These are phyloP conservation scores for Thalassiosira mediterranea DNA, from an alignment of 352 stramenopile genomes.

Conservation along the genomic window DNA sequence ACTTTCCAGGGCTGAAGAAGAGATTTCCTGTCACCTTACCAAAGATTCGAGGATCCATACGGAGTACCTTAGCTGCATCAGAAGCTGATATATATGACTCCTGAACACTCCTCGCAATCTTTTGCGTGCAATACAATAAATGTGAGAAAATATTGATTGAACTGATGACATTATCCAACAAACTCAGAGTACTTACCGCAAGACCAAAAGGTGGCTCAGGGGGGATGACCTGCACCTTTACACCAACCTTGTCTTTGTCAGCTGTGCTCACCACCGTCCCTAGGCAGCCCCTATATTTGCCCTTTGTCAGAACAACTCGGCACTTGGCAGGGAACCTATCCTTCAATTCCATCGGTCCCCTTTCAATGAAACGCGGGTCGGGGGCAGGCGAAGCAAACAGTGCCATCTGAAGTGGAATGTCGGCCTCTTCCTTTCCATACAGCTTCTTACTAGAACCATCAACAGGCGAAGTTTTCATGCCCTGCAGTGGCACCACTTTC, in stretches of 20 bases:
- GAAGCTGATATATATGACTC: slow-evolving; percentile 88
- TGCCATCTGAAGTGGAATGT: slow-evolving; percentile 95
- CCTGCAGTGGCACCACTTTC: slow-evolving; percentile 88
- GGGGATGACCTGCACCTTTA: slow-evolving; percentile 91
- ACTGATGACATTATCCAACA: too few relatives aligned
- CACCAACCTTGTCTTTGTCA: slow-evolving; percentile 84
- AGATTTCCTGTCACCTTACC: slow-evolving; percentile 93
- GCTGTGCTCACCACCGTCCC: slow-evolving; percentile 87
- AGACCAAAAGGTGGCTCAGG: slow-evolving; percentile 97
- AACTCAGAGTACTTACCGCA: too few relatives aligned
- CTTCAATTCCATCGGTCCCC: slow-evolving; percentile 82
- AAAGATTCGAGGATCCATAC: slow-evolving; percentile 90
- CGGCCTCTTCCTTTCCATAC: slow-evolving; percentile 93
- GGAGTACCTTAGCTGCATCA: slow-evolving; percentile 89
- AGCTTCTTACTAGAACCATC: slow-evolving; percentile 95
- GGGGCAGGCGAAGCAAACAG: slow-evolving; percentile 90
- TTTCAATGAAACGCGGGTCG: slow-evolving; percentile 93
- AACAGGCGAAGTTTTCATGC: slow-evolving; percentile 92
- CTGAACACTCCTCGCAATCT: slow-evolving; percentile 90
- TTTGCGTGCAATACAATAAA: too few relatives aligned
- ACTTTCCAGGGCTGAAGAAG: slow-evolving; percentile 90
- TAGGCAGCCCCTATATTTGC: slow-evolving; percentile 89
- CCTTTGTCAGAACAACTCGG: slow-evolving; percentile 88
- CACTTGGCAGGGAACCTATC: slow-evolving; percentile 90
- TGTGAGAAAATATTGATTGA: too few relatives aligned